These are phyloP conservation scores for Austroboletus novae-zelandiae DNA, from an alignment of 1,284 basidiomycete species.

Conservation along the genomic window DNA sequence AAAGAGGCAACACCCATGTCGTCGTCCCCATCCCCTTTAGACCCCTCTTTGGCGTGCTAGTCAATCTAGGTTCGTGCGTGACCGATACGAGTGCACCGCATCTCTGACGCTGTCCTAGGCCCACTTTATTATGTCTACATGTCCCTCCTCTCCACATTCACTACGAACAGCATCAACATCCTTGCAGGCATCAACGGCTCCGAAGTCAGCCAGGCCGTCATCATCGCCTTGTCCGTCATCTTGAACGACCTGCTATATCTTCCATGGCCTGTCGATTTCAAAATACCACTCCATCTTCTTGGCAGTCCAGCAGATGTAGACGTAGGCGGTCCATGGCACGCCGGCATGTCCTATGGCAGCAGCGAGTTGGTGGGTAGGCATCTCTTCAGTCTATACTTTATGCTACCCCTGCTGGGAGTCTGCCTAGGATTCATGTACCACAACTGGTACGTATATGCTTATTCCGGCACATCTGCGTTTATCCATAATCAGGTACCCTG, in stretches of 20 bases:
- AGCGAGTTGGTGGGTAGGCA: slow-evolving; percentile 88
- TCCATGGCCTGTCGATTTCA: slow-evolving; percentile 75
- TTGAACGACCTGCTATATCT: slow-evolving; percentile 93
- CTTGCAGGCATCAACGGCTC: slow-evolving; percentile 97
- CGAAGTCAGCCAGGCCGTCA: slow-evolving; percentile 89
- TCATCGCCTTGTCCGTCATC: slow-evolving; percentile 89
- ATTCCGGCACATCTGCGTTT: background rate
- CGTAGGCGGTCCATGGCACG: slow-evolving; percentile 73
- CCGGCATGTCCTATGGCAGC: slow-evolving; percentile 84
- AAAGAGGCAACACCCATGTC: slow-evolving; percentile 90
- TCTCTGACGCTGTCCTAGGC: slow-evolving; percentile 47
- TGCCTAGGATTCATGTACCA: slow-evolving; percentile 89
- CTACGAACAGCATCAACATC: slow-evolving; percentile 99
- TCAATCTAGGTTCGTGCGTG: slow-evolving; percentile 77
- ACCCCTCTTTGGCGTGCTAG: slow-evolving; percentile 66
- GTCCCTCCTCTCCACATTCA: slow-evolving; percentile 93
- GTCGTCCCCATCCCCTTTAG: slow-evolving; percentile 86
- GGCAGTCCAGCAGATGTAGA: slow-evolving; percentile 66
- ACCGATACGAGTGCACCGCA: background rate
- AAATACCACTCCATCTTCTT: slow-evolving; percentile 65
- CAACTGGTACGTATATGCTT: slow-evolving; percentile 71
- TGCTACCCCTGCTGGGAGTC: slow-evolving; percentile 91
- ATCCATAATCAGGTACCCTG: slow-evolving; percentile 76
- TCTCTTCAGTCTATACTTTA: slow-evolving; percentile 93
- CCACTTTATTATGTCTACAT: slow-evolving; percentile 97